Conservation (phyloP, 1,139 yeast species). For the Casaregolazyma suthepensis region DNA sequence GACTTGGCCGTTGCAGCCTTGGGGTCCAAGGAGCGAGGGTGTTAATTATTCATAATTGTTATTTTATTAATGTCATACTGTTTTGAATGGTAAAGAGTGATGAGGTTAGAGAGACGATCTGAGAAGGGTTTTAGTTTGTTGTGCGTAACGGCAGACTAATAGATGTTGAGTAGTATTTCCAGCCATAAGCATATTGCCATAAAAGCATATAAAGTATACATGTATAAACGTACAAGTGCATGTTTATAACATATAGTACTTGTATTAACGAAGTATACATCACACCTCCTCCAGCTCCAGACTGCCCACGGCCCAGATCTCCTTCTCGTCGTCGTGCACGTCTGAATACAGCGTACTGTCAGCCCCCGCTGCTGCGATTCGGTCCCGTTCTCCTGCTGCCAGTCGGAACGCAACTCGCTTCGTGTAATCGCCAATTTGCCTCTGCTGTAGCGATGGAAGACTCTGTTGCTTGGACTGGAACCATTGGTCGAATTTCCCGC, state of each 20-base stretch:
- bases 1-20: neutral
- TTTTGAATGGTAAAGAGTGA: constrained; percentile 82
- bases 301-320: constrained; percentile 51
- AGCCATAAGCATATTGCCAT: too few relatives aligned
- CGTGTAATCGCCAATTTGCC: constrained; percentile 83
- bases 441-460: constrained; percentile 41
- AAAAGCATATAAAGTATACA: too few relatives aligned
- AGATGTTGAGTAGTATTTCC: too few relatives aligned
- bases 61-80: constrained; percentile 33
- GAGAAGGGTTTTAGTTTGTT: too few relatives aligned
- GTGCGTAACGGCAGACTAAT: too few relatives aligned
- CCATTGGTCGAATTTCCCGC: constrained; percentile 57
- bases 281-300: constrained; percentile 13
- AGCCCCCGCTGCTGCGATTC: constrained; percentile 88
- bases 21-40: neutral
- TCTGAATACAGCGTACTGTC: constrained; percentile 80
- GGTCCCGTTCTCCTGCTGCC: constrained; percentile 78
- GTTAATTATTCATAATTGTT: neutral
- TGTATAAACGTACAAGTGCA: too few relatives aligned
- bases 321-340: constrained; percentile 76
- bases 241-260: too few relatives aligned
- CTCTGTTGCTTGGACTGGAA: constrained; percentile 25
- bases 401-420: constrained; percentile 80
- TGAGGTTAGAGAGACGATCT: constrained; percentile 51
- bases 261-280: too few relatives aligned